phyloP scores from a whole-genome alignment of 75 land plant genomes.

The Chamaecyparis obtusa region DNA sequence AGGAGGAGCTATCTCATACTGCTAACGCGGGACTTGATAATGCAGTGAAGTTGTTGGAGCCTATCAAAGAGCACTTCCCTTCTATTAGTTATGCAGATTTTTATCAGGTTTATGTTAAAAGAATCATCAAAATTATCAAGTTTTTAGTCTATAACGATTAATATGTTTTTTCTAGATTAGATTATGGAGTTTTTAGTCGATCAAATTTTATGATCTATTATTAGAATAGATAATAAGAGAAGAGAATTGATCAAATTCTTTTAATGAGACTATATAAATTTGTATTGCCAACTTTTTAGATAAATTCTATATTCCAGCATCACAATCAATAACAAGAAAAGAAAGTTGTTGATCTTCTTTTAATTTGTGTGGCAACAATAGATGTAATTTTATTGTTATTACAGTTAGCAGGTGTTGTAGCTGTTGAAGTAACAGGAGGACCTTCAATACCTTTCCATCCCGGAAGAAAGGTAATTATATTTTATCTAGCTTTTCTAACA shows the following conservation, averaged over 20 bases:
- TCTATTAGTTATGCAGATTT: slow-evolving; percentile 44
- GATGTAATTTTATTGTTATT: not conserved
- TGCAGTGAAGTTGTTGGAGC: slow-evolving; percentile 42
- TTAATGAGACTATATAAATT: too few relatives aligned
- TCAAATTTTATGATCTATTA: too few relatives aligned
- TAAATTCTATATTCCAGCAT: too few relatives aligned
- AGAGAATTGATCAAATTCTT: too few relatives aligned
- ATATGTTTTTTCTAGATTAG: too few relatives aligned
- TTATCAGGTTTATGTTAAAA: slow-evolving; percentile 10
- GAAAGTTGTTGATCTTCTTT: not conserved
- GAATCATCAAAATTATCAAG: too few relatives aligned
- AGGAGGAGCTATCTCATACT: slow-evolving; percentile 32
- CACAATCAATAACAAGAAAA: not conserved
- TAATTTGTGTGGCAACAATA: not conserved
- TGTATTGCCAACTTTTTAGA: too few relatives aligned
- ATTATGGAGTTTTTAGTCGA: too few relatives aligned
- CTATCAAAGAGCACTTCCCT: slow-evolving; percentile 45
- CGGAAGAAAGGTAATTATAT: slow-evolving; percentile 29
- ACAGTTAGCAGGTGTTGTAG: slow-evolving; percentile 54
- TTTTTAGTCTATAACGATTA: too few relatives aligned
- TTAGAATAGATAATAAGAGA: too few relatives aligned
- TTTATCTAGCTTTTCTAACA: not conserved
- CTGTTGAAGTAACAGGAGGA: slow-evolving; percentile 54
- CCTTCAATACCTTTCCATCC: slow-evolving; percentile 48
- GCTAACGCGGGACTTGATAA: slow-evolving; percentile 51